Evolutionary conservation across 2,329 filamentous ascomycete species (phyloP).

Genomic region (Talaromyces amestolkiae): DNA sequence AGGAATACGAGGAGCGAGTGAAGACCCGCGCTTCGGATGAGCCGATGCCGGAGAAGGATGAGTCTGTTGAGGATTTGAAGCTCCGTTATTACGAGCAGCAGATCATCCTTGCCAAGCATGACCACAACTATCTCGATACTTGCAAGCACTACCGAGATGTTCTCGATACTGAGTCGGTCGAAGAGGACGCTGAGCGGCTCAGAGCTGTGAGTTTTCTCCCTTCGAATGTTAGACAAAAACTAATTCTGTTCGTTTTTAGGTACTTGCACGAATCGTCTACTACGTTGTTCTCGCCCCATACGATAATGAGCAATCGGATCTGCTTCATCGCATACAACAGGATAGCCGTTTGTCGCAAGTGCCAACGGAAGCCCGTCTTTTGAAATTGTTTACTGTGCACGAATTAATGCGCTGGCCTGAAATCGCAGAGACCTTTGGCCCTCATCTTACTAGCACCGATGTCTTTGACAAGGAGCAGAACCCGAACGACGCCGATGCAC

Average conservation of each 20-base stretch:
- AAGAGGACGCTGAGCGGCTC: constrained; percentile 82
- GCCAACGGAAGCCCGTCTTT: constrained; percentile 74
- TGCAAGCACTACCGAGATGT: constrained; percentile 99
- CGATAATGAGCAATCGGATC: constrained; percentile 97
- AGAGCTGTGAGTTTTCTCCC: constrained; percentile 63
- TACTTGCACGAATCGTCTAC: constrained; percentile 92
- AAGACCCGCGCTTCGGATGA: constrained; percentile 75
- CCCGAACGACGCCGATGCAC: constrained; percentile 74
- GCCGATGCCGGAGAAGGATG: constrained; percentile 70
- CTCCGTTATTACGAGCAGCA: constrained; percentile 96
- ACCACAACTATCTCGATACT: constrained; percentile 93
- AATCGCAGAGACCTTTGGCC: constrained; percentile 82
- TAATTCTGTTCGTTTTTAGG: constrained; percentile 48
- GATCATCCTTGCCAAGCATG: constrained; percentile 91
- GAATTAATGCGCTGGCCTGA: constrained; percentile 99
- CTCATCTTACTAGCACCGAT: constrained; percentile 82
- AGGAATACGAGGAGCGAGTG: constrained; percentile 74
- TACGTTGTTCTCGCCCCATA: constrained; percentile 95
- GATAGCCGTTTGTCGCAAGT: constrained; percentile 79
- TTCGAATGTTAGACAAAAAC: background rate
- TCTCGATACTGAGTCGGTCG: constrained; percentile 90
- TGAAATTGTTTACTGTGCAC: constrained; percentile 91
- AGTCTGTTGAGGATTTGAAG: constrained; percentile 95
- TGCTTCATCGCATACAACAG: constrained; percentile 86
- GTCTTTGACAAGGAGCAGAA: constrained; percentile 71